Evolutionary conservation across 306 rosid species (phyloP).

Genomic region (Quercus rubra): DNA sequence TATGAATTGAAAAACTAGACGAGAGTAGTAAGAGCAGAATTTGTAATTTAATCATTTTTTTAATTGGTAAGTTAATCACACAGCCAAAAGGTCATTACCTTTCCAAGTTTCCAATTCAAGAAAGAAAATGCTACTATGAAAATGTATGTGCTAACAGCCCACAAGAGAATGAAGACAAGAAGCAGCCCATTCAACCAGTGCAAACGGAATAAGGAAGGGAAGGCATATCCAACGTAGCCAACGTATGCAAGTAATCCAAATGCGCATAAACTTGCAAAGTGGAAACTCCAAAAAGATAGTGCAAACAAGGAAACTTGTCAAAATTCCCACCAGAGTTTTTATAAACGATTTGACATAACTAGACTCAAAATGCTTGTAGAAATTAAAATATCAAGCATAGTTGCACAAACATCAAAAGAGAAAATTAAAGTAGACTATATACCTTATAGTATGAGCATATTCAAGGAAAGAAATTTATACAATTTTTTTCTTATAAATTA

Average conservation of each 20-base stretch:
- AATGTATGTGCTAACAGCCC: conserved; percentile 98
- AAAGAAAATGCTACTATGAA: conserved; percentile 88
- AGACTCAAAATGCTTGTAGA: conserved; percentile 17
- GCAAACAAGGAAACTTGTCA: conserved; percentile 87
- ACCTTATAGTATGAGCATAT: conserved; percentile 12
- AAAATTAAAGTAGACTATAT: conserved; percentile 8
- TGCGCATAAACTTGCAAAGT: conserved; percentile 95
- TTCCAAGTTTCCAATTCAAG: conserved; percentile 76
- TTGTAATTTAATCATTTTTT: no score
- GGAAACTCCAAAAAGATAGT: conserved; percentile 95
- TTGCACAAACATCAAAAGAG: conserved; percentile 2
- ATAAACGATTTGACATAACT: conserved; percentile 14
- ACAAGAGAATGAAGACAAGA: conserved; percentile 97
- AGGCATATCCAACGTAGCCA: conserved; percentile 77
- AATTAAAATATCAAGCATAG: conserved; percentile 8
- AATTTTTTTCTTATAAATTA: no score
- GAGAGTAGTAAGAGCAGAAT: no score
- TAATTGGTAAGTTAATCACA: no score
- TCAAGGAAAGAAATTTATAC: background rate
- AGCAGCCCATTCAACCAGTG: conserved; percentile 94
- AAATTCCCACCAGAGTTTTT: conserved; percentile 25
- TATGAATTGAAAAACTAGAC: no score
- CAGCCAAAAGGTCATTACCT: conserved; percentile 38
- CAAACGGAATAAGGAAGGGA: conserved; percentile 85
- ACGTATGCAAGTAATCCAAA: conserved; percentile 95